Base-by-base conservation (phyloP, 345 rosid species). In the Eucalyptus microcorys region DNA sequence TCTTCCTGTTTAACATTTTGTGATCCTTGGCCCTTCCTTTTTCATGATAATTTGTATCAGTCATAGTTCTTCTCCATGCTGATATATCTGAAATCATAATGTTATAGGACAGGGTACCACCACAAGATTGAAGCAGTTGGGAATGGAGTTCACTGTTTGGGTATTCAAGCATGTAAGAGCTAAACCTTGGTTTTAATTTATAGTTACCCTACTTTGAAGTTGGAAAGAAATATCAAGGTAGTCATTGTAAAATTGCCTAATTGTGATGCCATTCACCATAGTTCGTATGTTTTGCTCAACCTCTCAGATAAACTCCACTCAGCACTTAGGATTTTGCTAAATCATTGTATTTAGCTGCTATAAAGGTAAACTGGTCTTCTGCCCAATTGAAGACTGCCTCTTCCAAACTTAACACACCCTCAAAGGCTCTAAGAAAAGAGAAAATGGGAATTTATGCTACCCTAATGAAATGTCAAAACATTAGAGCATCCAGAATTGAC, bases 71-170 rank as follows among this genome's bases (percentile, higher is more conserved):
- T 59, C 85, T 87, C 61, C 59, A 16, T 87, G 50, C 52, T 87
- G 26, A 57, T 61, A 87, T 55, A 89, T 90, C 86, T 85, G 89
- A 40, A 68, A 81, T 92, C 87, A 49, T 34, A 90, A 91, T 89
- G 64, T 87, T 87, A 88, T 89, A 96, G 99, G 99, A 87, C 94
- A 34, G 90, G 95, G 95, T 90, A 96, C 99, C 87, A 97, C 98
- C 84, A 93, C 95, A 89, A 95, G 98, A 95, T 91, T 97, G 93
- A 96, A 95, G 95, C 99, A 96, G 91, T 90, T 96, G 93, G 99
- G 99, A 88, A 97, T 97, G 99, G 99, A 97, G 92, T 97, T 97
- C 92, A 95, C 99, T 52, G 99, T 97, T 85, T 97, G 99, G 99
- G 99, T 96, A 89, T 97, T 97, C 91, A 97, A 97, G 94, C 99